Evolutionary conservation across 1,139 yeast species (phyloP), one percentile per base, ranked within the genome.

Genomic region (Scheffersomyces segobiensis): DNA sequence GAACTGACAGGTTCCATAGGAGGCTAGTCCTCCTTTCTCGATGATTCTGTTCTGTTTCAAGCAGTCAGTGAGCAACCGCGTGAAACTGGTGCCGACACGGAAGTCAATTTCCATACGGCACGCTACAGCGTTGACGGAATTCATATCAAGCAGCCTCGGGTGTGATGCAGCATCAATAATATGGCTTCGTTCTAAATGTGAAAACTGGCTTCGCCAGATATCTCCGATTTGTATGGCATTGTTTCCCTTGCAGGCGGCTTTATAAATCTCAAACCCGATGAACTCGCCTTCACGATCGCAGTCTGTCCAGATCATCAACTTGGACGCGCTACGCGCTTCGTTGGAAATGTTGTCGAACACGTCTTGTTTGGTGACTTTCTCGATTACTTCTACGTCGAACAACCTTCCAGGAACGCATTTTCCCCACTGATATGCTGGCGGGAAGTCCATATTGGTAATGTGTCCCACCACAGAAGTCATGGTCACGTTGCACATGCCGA

Each of bases 201-300:
- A 92, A 74, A 96, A 96, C 60, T 82, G 85, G 2, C 97, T 96
- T 54, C 99, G 77, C 82, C 81, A 78, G 59, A 84, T 85, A 56
- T 83, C 81, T 12, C 75, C 78, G 20, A 84, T 69, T 2, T 71
- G 75, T 46, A 91, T 67, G 0, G 73, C 63, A 0, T 75, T 67
- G 69, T 91, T 93, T 0, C 82, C 82, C 62, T 77, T 77, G 53
- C 73, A 71, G 0, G 97, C 98, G 4, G 88, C 89, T 58, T 85
- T 81, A 54, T 84, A 80, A 24, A 96, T 85, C 69, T 95, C 98
- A 78, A 84, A 87, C 0, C 99, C 99, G 60, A 96, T 96, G 70
- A 88, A 89, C 72, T 96, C 99, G 1, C 99, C 99, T 70, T 96
- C 99, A 51, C 99, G 80, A 78, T 96, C 99, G 74, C 98, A 95